phyloP scores from a whole-genome alignment of 1,284 basidiomycete species.

The Ustilago curta region DNA sequence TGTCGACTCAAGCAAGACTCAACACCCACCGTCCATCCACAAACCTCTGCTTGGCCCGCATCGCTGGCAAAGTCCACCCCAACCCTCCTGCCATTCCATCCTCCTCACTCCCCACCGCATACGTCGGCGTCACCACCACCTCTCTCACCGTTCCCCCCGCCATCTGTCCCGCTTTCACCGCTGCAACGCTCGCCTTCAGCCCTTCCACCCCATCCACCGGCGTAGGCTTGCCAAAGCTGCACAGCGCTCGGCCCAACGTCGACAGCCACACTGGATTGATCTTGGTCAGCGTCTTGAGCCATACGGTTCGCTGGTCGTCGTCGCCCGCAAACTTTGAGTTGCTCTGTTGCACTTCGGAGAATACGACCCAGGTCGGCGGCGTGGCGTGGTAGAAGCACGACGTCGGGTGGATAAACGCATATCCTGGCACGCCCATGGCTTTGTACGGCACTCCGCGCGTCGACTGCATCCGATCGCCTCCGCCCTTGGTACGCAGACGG shows the following conservation, averaged over 20 bases:
- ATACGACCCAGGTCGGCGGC: conserved; percentile 90
- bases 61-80: conserved; percentile 64
- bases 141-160: conserved; percentile 27
- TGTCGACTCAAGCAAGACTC: conserved; percentile 6
- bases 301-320: conserved; percentile 38
- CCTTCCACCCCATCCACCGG: conserved; percentile 27
- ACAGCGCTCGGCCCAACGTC: conserved; percentile 81
- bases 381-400: conserved; percentile 79
- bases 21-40: conserved; percentile 63
- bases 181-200: conserved; percentile 27
- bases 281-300: conserved; percentile 63
- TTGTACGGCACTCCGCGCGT: conserved; percentile 85
- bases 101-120: conserved; percentile 59
- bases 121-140: conserved; percentile 63
- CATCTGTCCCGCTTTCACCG: conserved; percentile 31
- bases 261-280: conserved; percentile 91
- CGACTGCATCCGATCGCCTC: conserved; percentile 78
- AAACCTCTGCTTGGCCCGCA: conserved; percentile 61
- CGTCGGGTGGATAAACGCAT: conserved; percentile 92
- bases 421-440: conserved; percentile 79
- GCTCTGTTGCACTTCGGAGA: conserved; percentile 74
- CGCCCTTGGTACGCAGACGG: conserved; percentile 59
- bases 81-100: conserved; percentile 56
- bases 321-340: conserved; percentile 67
- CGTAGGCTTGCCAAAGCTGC: conserved; percentile 85